These are phyloP conservation scores for Lactarius sp. DNA, from an alignment of 768 basidiomycete genomes.

Conservation along the genomic window DNA sequence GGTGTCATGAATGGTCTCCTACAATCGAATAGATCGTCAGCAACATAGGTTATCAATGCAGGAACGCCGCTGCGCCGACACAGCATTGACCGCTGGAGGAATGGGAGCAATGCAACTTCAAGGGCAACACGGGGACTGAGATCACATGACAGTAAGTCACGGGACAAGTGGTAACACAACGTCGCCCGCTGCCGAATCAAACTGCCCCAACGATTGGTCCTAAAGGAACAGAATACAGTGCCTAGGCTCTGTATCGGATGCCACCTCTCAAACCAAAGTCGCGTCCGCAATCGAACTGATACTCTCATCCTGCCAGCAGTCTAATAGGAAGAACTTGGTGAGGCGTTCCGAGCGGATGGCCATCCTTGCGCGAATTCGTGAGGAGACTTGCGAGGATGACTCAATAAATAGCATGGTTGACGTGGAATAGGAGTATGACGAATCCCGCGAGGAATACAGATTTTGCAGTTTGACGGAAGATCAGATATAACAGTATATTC, in stretches of 20 bases:
- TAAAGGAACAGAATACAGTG: background rate
- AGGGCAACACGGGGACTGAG: no score
- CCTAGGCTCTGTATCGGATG: no score
- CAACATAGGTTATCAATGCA: background rate
- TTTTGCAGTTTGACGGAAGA: conserved; percentile 26
- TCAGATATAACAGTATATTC: background rate
- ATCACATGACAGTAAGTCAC: no score
- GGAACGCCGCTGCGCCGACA: background rate
- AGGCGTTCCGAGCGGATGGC: conserved; percentile 53
- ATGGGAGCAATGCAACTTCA: no score
- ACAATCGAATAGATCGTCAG: no score
- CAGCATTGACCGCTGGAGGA: no score
- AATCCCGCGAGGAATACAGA: conserved; percentile 53
- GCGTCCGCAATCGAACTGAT: conserved; percentile 34
- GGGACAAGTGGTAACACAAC: no score
- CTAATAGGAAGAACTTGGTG: conserved; percentile 45
- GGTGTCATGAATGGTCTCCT: no score
- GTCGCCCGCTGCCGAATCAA: background rate
- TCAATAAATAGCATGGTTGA: no score
- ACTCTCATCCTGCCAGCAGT: no score
- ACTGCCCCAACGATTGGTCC: conserved; percentile 12
- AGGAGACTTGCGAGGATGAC: conserved; percentile 63
- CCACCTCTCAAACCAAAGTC: conserved; percentile 28
- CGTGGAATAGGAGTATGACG: conserved; percentile 60
- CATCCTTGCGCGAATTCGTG: conserved; percentile 55